Evolutionary conservation across 1,139 yeast species (phyloP).

Genomic region (Nakaseomyces kungkrabaensis): DNA sequence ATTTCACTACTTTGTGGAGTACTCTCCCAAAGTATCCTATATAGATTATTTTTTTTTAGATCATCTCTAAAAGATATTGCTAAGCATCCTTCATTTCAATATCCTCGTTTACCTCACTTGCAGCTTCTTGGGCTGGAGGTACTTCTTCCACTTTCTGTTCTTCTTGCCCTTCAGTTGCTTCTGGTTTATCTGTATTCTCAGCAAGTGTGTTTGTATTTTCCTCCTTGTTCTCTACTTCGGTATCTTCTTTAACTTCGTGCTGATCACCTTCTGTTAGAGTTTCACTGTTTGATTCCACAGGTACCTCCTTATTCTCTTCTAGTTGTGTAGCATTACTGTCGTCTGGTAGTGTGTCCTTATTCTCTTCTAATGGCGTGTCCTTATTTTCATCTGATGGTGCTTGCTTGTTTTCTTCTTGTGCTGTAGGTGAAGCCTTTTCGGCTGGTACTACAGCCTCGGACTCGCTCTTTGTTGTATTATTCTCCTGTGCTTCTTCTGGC

Average conservation of each 20-base stretch:
- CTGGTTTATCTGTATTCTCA: not conserved
- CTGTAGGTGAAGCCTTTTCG: not conserved
- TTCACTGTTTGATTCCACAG: not conserved
- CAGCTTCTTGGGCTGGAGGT: too few relatives aligned
- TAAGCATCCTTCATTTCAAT: constrained; percentile 17
- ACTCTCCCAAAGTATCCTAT: not conserved
- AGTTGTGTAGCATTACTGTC: too few relatives aligned
- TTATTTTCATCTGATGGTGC: not conserved
- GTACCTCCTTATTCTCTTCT: too few relatives aligned
- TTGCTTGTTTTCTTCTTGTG: not conserved
- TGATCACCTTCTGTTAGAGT: not conserved
- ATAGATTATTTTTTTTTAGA: not conserved
- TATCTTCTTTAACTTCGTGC: not conserved
- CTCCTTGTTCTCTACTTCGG: too few relatives aligned
- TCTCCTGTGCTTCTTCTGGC: not conserved
- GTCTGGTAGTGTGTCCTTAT: not conserved
- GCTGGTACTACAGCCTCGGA: not conserved
- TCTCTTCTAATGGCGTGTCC: not conserved
- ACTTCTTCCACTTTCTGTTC: not conserved
- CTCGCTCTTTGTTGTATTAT: too few relatives aligned
- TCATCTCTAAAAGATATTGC: not conserved
- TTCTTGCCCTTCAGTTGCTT: not conserved
- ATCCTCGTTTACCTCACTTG: constrained; percentile 12
- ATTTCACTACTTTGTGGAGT: constrained; percentile 2
- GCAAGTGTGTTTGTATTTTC: too few relatives aligned